Evolutionary conservation across 352 stramenopile species (phyloP).

Genomic region (Phytopythium ostracodes): DNA sequence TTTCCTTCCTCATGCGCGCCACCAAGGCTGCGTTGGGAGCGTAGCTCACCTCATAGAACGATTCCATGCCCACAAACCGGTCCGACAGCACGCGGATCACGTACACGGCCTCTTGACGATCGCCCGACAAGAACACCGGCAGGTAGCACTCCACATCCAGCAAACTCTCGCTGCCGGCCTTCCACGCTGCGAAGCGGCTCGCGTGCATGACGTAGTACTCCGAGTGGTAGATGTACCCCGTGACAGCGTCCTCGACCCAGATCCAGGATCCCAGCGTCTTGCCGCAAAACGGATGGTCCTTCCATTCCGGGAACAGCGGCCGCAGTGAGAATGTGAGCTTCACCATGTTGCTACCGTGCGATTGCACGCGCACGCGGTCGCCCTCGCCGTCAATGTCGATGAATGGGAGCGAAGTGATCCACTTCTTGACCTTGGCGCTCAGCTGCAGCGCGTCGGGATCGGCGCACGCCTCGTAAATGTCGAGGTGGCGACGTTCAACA

Average conservation of each 20-base stretch:
- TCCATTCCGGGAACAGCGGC: slow-evolving; percentile 72
- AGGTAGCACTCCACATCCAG: slow-evolving; percentile 95
- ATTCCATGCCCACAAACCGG: slow-evolving; percentile 95
- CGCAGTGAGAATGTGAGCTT: slow-evolving; percentile 81
- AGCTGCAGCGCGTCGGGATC: slow-evolving; percentile 36
- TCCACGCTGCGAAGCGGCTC: slow-evolving; percentile 63
- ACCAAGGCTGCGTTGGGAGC: slow-evolving; percentile 28
- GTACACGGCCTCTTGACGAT: slow-evolving; percentile 87
- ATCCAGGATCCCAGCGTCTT: slow-evolving; percentile 91
- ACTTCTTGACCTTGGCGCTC: slow-evolving; percentile 63
- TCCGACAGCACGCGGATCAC: slow-evolving; percentile 95
- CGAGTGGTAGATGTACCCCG: slow-evolving; percentile 92
- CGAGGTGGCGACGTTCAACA: slow-evolving; percentile 72
- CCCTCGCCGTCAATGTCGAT: slow-evolving; percentile 44
- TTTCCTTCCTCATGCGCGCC: slow-evolving; percentile 43
- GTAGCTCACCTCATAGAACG: slow-evolving; percentile 74
- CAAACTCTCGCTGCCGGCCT: slow-evolving; percentile 44
- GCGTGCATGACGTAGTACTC: slow-evolving; percentile 89
- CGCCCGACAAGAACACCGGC: slow-evolving; percentile 92
- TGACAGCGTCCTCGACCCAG: slow-evolving; percentile 96
- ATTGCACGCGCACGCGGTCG: slow-evolving; percentile 77
- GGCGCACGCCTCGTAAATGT: slow-evolving; percentile 52
- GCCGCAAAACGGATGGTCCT: slow-evolving; percentile 49
- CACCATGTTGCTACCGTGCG: slow-evolving; percentile 95
- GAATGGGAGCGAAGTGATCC: slow-evolving; percentile 59